These are phyloP conservation scores for Yarrowia yakushimensis DNA, from an alignment of 805 yeast species.

Conservation along the genomic window DNA sequence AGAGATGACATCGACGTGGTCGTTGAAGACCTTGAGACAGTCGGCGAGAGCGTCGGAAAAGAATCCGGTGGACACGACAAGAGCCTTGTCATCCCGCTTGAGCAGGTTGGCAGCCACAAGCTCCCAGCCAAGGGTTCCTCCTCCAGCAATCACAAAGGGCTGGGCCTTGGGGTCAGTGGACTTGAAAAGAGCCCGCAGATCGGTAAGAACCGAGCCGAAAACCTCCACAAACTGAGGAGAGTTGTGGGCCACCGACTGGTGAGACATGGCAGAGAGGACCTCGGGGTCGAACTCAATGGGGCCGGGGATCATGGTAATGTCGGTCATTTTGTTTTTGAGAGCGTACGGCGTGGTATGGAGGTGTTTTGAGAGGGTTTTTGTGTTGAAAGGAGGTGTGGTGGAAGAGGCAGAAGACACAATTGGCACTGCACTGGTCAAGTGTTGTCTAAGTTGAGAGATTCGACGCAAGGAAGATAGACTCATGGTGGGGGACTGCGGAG, in stretches of 20 bases:
- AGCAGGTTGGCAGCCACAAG: conserved; percentile 75
- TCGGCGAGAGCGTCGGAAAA: conserved; percentile 82
- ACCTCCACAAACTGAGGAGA: conserved; percentile 75
- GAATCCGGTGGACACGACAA: conserved; percentile 84
- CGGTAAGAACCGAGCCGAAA: conserved; percentile 64
- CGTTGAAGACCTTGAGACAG: conserved; percentile 67
- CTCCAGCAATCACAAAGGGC: conserved; percentile 78
- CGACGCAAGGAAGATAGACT: conserved; percentile 14
- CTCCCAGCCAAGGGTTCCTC: conserved; percentile 97
- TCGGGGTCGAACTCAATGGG: conserved; percentile 80
- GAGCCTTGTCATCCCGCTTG: conserved; percentile 59
- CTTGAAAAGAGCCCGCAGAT: conserved; percentile 70
- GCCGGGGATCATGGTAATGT: conserved; percentile 70
- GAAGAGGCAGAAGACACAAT: conserved; percentile 11
- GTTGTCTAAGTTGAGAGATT: conserved; percentile 13
- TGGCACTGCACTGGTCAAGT: conserved; percentile 23
- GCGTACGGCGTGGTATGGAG: conserved; percentile 4
- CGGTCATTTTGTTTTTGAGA: conserved; percentile 24
- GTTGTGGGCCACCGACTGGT: conserved; percentile 86
- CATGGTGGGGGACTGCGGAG: conserved; percentile 20
- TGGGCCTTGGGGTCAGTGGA: conserved; percentile 65
- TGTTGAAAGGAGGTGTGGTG: neutral
- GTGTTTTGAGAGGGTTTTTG: conserved; percentile 10
- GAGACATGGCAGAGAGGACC: conserved; percentile 74
- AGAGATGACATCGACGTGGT: conserved; percentile 65